Evolutionary conservation across 371 early-diverging fungal genomes (phyloP).

Genomic region (Mucor velutinosus): DNA sequence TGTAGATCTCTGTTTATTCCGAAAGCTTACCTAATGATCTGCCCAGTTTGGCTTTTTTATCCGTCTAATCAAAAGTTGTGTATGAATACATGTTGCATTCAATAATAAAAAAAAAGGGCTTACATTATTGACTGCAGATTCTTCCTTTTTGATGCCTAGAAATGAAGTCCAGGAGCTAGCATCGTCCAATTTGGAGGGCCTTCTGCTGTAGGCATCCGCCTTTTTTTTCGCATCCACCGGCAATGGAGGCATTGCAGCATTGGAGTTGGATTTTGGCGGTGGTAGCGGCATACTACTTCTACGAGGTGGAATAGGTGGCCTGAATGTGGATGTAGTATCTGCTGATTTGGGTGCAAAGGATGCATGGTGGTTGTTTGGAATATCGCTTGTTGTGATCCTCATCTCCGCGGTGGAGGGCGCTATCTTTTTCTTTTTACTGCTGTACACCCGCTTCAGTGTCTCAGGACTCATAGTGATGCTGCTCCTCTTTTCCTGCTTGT

Average conservation of each 20-base stretch:
- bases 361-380: conserved; percentile 3
- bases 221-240: conserved; percentile 3
- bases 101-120: background rate
- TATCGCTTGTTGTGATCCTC: conserved; percentile 1
- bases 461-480: background rate
- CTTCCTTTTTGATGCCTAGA: conserved; percentile 7
- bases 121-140: background rate
- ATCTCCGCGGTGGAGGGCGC: background rate
- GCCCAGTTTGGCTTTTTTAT: conserved; percentile 8
- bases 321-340: background rate
- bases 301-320: conserved; percentile 23
- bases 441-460: background rate
- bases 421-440: background rate
- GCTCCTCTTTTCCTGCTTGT: conserved; percentile 9
- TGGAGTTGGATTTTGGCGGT: background rate
- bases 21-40: conserved; percentile 14
- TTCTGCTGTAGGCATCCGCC: background rate
- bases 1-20: background rate
- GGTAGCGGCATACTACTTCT: conserved; percentile 27
- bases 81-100: background rate
- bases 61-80: background rate
- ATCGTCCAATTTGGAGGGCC: background rate
- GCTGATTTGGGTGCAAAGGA: background rate
- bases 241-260: background rate
- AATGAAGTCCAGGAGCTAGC: conserved; percentile 15